Base-by-base conservation (phyloP, 805 yeast genomes). In the Yamadazyma sp. region DNA sequence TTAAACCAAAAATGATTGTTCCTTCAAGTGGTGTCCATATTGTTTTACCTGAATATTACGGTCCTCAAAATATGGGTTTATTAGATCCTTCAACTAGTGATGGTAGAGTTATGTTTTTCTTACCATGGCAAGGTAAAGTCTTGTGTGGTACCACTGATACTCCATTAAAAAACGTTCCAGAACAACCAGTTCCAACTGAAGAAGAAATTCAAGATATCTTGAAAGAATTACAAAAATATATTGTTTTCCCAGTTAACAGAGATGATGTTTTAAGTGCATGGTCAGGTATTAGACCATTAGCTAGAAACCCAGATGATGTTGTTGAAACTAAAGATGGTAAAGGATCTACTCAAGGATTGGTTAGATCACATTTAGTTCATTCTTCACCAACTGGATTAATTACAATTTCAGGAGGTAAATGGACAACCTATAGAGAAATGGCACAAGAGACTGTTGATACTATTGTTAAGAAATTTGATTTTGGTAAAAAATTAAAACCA, bases 361-460 rank as follows among this genome's bases (percentile, higher is more conserved):
- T 89, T 28, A 82, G 98, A 68, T 83, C 86, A 48, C 98, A 89
- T 62, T 70, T 89, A 50, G 73, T 89, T 36, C 75, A 82, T 52
- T 71, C 77, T 20, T 76, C 94, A 22, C 78, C 72, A 39, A 72
- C 83, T 37, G 93, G 91, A 17, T 74, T 89, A 48, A 71, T 89
- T 25, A 89, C 98, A 25, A 84, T 89, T 47, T 82, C 95, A 13
- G 98, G 97, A 53, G 98, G 98, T 60, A 89, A 89, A 68, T 89
- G 98, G 98, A 89, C 98, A 35, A 89, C 98, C 23, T 91, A 89
- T 70, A 77, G 97, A 69, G 95, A 87, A 69, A 89, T 89, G 97
- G 96, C 97, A 15, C 81, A 89, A 66, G 96, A 91, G 67, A 86
- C 96, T 29, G 80, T 89, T 30, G 81, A 86, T 59, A 78, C 77